Conservation (phyloP, 2,329 filamentous ascomycete species). For the Xylariomycetidae sp. region DNA sequence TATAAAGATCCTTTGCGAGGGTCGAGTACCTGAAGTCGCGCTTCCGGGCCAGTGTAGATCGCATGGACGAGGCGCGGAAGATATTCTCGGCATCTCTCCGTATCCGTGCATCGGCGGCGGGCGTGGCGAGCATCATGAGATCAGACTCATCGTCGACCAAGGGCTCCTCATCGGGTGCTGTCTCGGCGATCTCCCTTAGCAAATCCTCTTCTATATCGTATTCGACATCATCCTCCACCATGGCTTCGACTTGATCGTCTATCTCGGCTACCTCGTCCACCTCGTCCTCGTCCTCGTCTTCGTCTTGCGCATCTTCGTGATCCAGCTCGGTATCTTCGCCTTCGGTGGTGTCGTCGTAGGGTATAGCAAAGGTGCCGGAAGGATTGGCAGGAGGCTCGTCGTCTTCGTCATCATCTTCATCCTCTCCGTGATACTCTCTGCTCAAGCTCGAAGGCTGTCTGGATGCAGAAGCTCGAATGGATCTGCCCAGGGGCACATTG, state of each 20-base stretch:
- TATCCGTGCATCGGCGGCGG: slow-evolving; percentile 49
- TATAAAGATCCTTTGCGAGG: slow-evolving; percentile 68
- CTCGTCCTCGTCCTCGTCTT: slow-evolving; percentile 31
- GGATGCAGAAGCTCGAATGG: slow-evolving; percentile 35
- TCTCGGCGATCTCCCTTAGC: slow-evolving; percentile 25
- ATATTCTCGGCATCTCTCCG: slow-evolving; percentile 52
- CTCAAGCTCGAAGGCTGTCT: slow-evolving; percentile 50
- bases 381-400: slow-evolving; percentile 25
- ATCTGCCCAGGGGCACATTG: slow-evolving; percentile 44
- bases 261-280: slow-evolving; percentile 22
- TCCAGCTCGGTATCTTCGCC: slow-evolving; percentile 31
- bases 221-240: slow-evolving; percentile 31
- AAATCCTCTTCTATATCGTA: slow-evolving; percentile 32
- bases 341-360: slow-evolving; percentile 34
- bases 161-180: slow-evolving; percentile 20
- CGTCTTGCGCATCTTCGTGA: slow-evolving; percentile 29
- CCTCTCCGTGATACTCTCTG: slow-evolving; percentile 32
- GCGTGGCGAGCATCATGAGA: slow-evolving; percentile 51
- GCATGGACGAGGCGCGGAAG: slow-evolving; percentile 47
- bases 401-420: slow-evolving; percentile 31
- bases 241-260: slow-evolving; percentile 32
- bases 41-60: slow-evolving; percentile 33
- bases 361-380: slow-evolving; percentile 26
- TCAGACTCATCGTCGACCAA: slow-evolving; percentile 38
- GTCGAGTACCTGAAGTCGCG: slow-evolving; percentile 61